Conservation (phyloP, 257 asterid genomes). For the Ilex asprella region DNA sequence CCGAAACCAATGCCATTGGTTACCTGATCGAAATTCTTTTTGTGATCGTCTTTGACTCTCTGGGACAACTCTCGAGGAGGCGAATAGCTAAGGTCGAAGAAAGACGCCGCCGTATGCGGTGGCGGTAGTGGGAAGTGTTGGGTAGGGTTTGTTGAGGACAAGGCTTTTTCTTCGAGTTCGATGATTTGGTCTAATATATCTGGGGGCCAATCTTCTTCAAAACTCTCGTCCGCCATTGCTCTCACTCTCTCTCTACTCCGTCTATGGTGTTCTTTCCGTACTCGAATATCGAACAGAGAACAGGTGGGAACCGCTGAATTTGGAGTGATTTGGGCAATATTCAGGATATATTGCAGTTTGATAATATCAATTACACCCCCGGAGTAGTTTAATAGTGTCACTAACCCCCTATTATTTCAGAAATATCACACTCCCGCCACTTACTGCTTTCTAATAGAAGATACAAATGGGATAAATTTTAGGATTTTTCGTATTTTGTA, state of each 20-base stretch:
- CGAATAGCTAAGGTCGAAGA: slow-evolving; percentile 34
- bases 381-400: no score
- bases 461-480: no score
- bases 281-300: no score
- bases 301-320: no score
- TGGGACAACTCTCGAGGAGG: slow-evolving; percentile 92
- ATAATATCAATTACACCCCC: no score
- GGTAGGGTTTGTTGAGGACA: slow-evolving; percentile 26
- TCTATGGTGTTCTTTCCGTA: neutral
- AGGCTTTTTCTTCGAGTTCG: slow-evolving; percentile 39
- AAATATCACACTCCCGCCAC: no score
- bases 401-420: no score
- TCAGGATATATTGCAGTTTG: no score
- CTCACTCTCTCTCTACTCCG: no score
- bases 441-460: no score
- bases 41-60: slow-evolving; percentile 20
- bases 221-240: slow-evolving; percentile 55
- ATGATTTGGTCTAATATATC: slow-evolving; percentile 40
- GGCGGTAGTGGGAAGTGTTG: slow-evolving; percentile 15
- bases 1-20: slow-evolving; percentile 1
- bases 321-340: no score
- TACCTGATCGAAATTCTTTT: neutral
- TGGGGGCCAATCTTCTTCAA: slow-evolving; percentile 61
- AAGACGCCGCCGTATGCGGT: slow-evolving; percentile 13
- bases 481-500: no score